Base-by-base conservation (phyloP, 768 basidiomycete genomes). In the Saitozyma sp. region DNA sequence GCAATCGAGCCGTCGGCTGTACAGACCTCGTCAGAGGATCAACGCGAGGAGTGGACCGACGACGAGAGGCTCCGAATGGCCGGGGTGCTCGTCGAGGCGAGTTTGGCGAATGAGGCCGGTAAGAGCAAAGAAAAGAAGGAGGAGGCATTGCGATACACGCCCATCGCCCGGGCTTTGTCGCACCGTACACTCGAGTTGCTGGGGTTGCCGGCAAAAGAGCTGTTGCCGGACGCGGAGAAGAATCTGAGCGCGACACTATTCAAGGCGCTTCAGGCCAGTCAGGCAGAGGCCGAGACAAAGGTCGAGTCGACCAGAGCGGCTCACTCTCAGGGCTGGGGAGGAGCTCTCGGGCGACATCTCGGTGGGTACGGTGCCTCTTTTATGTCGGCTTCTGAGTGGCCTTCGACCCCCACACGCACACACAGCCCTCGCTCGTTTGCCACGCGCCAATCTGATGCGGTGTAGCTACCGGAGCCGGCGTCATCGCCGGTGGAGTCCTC, bases 241-340 rank as follows among this genome's bases (percentile, higher is more conserved):
- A 60, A 69, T 16, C 67, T 79, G 6, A 63, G 70, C 1, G 17
- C 7, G 13, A 75, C 73, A 9, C 63, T 79, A 40, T 79, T 76
- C 64, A 61, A 67, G 40, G 74, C 71, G 6, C 58, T 75, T 9
- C 68, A 77, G 51, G 67, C 71, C 8, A 61, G 68, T 3, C 62
- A 73, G 42, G 64, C 58, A 17, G 64, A 72, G 42, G 61, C 65
- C 13, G 58, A 75, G 41, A 50, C 61, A n/a, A 61, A 68, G 56
- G 67, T 68, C 13, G 67, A 68, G 43, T 40, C 51, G 17, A 66
- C 74, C 0, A 63, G 79, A 45, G 75, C 73, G 51, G 70, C 71
- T 29, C 69, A 76, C 17, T 76, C 79, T 17, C 71, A 80, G 55
- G 81, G 81, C 9, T 81, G 78, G 79, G 81, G 81, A 14, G 81